Conservation (phyloP, 208 protist genomes). For the Acanthamoeba lenticulata region DNA sequence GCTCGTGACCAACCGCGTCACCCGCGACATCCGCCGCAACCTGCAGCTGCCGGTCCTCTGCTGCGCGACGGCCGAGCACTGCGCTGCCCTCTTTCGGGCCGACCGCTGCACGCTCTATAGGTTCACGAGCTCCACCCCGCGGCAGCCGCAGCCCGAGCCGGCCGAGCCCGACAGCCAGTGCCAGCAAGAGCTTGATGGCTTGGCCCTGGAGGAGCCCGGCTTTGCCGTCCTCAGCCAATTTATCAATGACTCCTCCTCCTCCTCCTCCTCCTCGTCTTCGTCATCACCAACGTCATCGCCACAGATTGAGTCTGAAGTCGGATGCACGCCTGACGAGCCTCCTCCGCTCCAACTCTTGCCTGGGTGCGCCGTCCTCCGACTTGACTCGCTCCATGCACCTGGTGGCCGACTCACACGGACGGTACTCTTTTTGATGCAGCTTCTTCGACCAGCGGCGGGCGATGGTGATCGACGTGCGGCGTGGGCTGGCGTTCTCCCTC, state of each 20-base stretch:
- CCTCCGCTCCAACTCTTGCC: background rate
- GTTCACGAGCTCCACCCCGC: background rate
- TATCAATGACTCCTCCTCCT: too few relatives aligned
- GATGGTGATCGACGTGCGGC: background rate
- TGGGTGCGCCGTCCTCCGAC: background rate
- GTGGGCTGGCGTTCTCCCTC: background rate
- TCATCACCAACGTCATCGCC: too few relatives aligned
- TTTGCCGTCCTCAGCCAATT: too few relatives aligned
- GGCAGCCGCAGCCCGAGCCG: background rate
- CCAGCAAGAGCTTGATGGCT: background rate
- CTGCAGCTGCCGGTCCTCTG: background rate
- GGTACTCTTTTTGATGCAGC: background rate
- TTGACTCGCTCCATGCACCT: background rate
- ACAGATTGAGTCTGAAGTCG: background rate
- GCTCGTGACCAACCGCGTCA: background rate
- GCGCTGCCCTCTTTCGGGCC: background rate
- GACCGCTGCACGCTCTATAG: background rate
- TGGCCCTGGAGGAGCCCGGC: background rate
- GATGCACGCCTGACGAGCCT: background rate
- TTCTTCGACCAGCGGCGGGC: background rate
- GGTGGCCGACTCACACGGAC: background rate
- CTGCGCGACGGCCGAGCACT: background rate
- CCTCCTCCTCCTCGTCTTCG: background rate
- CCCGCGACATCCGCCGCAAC: background rate
- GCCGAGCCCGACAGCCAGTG: background rate